Base-by-base conservation (phyloP, 2,329 filamentous ascomycete species). In the Colletotrichum tabaci region DNA sequence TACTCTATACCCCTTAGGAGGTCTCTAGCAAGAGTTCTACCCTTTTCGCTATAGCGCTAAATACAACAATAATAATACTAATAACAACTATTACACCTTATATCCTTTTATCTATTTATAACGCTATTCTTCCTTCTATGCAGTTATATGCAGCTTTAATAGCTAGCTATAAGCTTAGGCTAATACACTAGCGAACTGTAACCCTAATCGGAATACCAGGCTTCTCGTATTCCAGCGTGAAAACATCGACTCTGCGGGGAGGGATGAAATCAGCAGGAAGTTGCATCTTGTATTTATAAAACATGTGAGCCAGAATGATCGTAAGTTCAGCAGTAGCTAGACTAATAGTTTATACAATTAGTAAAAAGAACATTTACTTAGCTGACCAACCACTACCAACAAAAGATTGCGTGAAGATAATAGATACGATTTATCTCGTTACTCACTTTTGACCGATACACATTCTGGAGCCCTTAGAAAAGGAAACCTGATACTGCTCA, bases 371-470 rank as follows among this genome's bases (percentile, higher is more conserved):
- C 2, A 23, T 23, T 23, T 23, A 23, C 21, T 23, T 23, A 23
- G 21, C 2, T 23, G 21, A 23, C 2, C 2, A 23, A 23, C 21
- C 21, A 2, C 21, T 23, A 23, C n/a, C n/a, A n/a, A n/a, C n/a
- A n/a, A n/a, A n/a, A n/a, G n/a, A n/a, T n/a, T n/a, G n/a, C n/a
- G n/a, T n/a, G n/a, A n/a, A n/a, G n/a, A n/a, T n/a, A n/a, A n/a
- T n/a, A n/a, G n/a, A n/a, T n/a, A n/a, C 21, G 2, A 23, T 23
- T 23, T 23, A 23, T 55, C 21, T 13, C 30, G 38, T 3, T 8
- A 13, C 63, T 58, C 18, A 66, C 63, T 66, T 66, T 13, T 58
- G 42, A 4, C 63, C 53, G 16, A 66, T 58, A 1, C 44, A 66
- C 53, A 50, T 57, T 26, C 63, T 50, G 8, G 13, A 9, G 1